Evolutionary conservation across 1,139 yeast genomes (phyloP), one percentile per base, ranked within the genome.

Genomic region (Debaryomycetaceae sp.): DNA sequence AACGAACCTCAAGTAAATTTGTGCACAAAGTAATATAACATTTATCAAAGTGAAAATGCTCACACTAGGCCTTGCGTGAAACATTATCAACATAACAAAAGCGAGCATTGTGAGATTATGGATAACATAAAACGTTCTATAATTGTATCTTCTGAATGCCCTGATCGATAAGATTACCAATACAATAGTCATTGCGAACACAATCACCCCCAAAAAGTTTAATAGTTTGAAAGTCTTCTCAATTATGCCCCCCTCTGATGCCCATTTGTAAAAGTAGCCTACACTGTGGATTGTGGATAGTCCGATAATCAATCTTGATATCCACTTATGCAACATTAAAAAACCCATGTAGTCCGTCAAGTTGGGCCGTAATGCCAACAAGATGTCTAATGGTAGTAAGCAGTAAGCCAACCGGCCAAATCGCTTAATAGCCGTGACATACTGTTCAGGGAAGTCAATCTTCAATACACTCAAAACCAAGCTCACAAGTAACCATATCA

Each of bases 241-340:
- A 37, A 49, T 39, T 1, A 76, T 42, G 1, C 64, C 53, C 2
- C 69, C 69, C 11, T 59, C 64, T n/a, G 50, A 40, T 24, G 58
- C 52, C 83, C 85, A 84, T 49, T 68, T 68, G 24, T 61, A 58
- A 3, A 75, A 45, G 63, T 69, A 87, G n/a, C 81, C 83, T 29
- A 72, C 47, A 0, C 85, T 74, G 57, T 90, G 98, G 8, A 78
- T 40, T 0, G 74, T 40, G 0, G 80, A 78, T 37, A 80, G 65
- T 0, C 75, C 51, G 0, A 86, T 71, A 5, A 85, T 77, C 1
- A 84, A 49, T 50, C 97, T 68, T 1, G 95, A 83, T 0, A 86
- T 61, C 96, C 96, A 88, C 60, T 87, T 88, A 63, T 90, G 97
- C 11, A 87, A 57, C 9, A 69, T 70, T 6, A 88, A 55, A 11